Base-by-base conservation (phyloP, 495 filamentous ascomycete genomes). In the Penicillium steckii region DNA sequence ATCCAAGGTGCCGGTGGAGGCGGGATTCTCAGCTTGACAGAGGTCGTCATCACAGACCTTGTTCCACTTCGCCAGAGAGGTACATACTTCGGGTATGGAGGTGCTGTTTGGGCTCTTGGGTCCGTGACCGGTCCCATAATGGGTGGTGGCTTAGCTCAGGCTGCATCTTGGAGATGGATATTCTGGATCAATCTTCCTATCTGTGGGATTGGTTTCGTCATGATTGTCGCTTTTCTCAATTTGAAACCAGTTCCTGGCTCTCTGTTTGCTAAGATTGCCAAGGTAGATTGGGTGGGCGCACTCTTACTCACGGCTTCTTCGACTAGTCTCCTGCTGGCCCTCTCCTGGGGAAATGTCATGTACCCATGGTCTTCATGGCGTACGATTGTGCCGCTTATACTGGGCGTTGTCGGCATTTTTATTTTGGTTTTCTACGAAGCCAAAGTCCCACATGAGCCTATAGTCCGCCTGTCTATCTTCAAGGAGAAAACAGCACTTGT, bases 1-100 rank as follows among this genome's bases (percentile, higher is more conserved):
- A 59, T 77, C 15, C 65, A 75, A 22, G 77, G 77, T 7, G 55
- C 76, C 9, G 75, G 68, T 0, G 65, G 67, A n/a, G 69, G 72
- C 8, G 65, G 71, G 17, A 56, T 74, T 15, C 57, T 65, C 13
- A 57, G 58, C 9, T 27, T 70, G 30, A 54, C 57, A 18, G 50
- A 68, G 42, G 55, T 67, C 10, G 44, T 70, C 4, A 62, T 64
- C 38, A 68, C 72, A 10, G 68, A 71, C 33, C 19, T 66, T 7
- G 53, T 62, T 8, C 52, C 62, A 1, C 46, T 71, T 24, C 75
- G 78, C 29, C 49, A 69, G 48, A 57, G 68, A 4, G 48, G 48
- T 3, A 54, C 37, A 13, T 71, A 59, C 27, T 48, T 60, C 21
- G 56, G 59, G 0, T 48, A 56, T 19, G 49, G 54, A 3, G 44